Percentiles rank a stretch among this genome's conserved stretches.
Conservation (phyloP, 1,284 basidiomycete genomes). For the Apiotrichum montevideense region DNA sequence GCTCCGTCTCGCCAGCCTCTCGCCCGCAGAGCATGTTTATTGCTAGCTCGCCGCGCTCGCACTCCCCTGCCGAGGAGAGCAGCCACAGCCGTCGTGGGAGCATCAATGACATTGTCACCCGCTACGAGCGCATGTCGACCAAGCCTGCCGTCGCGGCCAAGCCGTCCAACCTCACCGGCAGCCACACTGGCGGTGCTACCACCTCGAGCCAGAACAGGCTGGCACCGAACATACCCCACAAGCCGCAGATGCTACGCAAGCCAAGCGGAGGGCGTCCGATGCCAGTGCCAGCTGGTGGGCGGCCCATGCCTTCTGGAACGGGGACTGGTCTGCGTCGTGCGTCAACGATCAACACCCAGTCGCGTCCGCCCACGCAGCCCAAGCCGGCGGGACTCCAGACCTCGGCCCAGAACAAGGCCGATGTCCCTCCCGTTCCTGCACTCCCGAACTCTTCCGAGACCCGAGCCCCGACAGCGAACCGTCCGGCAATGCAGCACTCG, state of each 20-base stretch:
- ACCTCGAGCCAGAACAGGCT: constrained; percentile 6
- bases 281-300: background rate
- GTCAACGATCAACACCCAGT: background rate
- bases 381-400: constrained; percentile 5
- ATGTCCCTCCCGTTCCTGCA: background rate
- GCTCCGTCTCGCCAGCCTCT: background rate
- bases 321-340: background rate
- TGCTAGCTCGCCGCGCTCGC: background rate
- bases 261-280: constrained; percentile 8
- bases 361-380: constrained; percentile 1
- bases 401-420: background rate
- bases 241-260: constrained; percentile 27
- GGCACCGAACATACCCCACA: constrained; percentile 23
- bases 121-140: constrained; percentile 29
- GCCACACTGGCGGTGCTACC: background rate
- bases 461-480: background rate
- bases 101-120: constrained; percentile 41
- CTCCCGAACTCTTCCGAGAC: no score
- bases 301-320: background rate
- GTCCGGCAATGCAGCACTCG: constrained; percentile 14
- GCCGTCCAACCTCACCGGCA: background rate
- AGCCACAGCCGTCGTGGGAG: constrained; percentile 34
- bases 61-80: constrained; percentile 1
- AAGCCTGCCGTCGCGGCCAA: background rate
- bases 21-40: constrained; percentile 9